Conservation (phyloP, 148 eudicot species). For the Chenopodium berlandieri region DNA sequence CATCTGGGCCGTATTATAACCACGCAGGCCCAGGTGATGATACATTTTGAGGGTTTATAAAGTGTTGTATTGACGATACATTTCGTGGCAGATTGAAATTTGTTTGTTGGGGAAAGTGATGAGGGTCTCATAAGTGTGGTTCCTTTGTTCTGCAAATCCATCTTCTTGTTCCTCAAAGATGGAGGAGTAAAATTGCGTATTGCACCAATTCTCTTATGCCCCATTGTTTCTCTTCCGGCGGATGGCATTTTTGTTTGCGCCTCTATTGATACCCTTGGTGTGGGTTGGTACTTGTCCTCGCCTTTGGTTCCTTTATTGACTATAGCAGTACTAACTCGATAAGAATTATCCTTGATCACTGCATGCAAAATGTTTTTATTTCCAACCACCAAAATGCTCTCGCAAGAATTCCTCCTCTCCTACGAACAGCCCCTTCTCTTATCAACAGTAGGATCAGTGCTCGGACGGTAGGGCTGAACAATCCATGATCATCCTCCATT, state of each 20-base stretch:
- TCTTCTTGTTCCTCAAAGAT: constrained; percentile 19
- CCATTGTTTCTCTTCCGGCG: not conserved
- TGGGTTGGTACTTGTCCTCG: not conserved
- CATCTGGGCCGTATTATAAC: no score
- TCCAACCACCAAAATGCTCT: no score
- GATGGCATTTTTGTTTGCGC: not conserved
- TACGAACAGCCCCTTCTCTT: no score
- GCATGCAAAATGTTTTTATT: no score
- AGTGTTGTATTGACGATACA: not conserved
- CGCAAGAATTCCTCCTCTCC: no score
- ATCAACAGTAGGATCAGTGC: no score
- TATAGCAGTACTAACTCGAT: no score
- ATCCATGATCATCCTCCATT: no score
- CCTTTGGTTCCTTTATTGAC: not conserved
- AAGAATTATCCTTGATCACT: no score
- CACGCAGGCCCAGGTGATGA: no score
- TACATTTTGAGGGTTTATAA: not conserved
- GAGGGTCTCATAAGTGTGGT: not conserved
- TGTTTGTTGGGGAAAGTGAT: not conserved
- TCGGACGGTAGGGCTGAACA: no score
- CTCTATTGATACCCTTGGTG: constrained; percentile 3
- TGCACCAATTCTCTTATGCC: not conserved
- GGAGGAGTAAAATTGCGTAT: constrained; percentile 22
- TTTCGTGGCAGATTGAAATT: not conserved
- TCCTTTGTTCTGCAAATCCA: constrained; percentile 27